Evolutionary conservation across 345 rosid species (phyloP), one percentile per base, ranked within the genome.

Genomic region (Brassica rapa): DNA sequence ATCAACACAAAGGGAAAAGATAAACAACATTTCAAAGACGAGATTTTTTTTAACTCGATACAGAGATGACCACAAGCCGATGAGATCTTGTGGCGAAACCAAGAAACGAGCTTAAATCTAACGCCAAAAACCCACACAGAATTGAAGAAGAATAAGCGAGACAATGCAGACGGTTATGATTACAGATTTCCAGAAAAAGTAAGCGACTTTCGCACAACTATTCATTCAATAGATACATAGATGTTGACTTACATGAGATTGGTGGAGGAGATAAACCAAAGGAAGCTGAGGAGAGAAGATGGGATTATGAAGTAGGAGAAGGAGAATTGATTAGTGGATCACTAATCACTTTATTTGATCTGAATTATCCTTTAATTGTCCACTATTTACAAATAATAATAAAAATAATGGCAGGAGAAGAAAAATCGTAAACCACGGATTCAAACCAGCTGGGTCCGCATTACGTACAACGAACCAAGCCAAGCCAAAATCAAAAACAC

Each of bases 201-300:
- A 59, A 76, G 32, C 35, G 49, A 60, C 62, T 76, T 75, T 62
- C 10, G 39, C 11, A 37, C 32, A 49, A 39, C 12, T 21, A 59
- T 9, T 64, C 71, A 71, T 72, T 39, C 39, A 37, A 30, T 11
- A 10, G 5, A 65, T 16, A 41, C 11, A 59, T 29, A 61, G 1
- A 25, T 37, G 27, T 74, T 56, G 27, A 80, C 80, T 70, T 70
- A 80, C 83, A 25, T 8, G 63, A 75, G 83, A 63, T 70, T 73
- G 27, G 64, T 68, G 23, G 33, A 25, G 61, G 33, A 33, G 62
- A 65, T 71, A 16, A 6, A 15, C 15, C 30, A 80, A 74, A 85
- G 62, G 83, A 63, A 39, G n/a, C 3, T 2, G 43, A 24, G 9
- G 49, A 62, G 74, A 70, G 78, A 59, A 35, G 84, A 82, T 71